Evolutionary conservation across 495 filamentous ascomycete genomes (phyloP), one percentile per base, ranked within the genome.

Genomic region (Friedmanniomyces endolithicus): DNA sequence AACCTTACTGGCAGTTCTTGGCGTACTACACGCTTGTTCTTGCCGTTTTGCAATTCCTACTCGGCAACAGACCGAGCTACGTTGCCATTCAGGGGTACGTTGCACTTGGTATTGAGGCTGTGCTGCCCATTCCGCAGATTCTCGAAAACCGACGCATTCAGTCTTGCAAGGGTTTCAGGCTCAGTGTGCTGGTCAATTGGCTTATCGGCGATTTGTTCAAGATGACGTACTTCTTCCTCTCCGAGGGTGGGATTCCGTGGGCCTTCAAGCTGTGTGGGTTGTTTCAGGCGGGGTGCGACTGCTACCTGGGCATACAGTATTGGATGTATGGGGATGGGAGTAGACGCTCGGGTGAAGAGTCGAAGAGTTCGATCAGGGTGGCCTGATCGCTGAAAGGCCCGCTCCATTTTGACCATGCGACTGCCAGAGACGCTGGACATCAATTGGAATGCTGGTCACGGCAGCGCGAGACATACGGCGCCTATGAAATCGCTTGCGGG

Each of bases 1-100:
- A 83, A 59, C 90, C 90, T 77, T 98, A 95, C 67, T 98, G 90
- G 89, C 75, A 84, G 59, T 94, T 89, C 66, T 65, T 98, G 37
- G 71, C 78, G 31, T 84, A 84, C 69, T 79, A 94, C 55, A 77
- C 83, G 62, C 71, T 78, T 50, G 64, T 70, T 3, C 74, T 95
- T 14, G 70, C 80, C 31, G 71, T 78, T 25, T 71, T 92, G 51
- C 88, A 96, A 62, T 66, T 90, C 43, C 64, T 90, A 50, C 67
- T 95, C 25, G 80, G 82, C 4, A 76, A 81, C 0, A 70, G 84
- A 19, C 69, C 75, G 22, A 59, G 79, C 54, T 95, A 94, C 63
- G 86, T 85, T 33, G 70, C 72, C 11, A 51, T 85, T 12, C 80
- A 94, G 49, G 92, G 92, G 45, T 85, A 84, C 64, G 62, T 87